phyloP scores from a whole-genome alignment of 2,329 filamentous ascomycete genomes.

The Pseudopithomyces maydicus region DNA sequence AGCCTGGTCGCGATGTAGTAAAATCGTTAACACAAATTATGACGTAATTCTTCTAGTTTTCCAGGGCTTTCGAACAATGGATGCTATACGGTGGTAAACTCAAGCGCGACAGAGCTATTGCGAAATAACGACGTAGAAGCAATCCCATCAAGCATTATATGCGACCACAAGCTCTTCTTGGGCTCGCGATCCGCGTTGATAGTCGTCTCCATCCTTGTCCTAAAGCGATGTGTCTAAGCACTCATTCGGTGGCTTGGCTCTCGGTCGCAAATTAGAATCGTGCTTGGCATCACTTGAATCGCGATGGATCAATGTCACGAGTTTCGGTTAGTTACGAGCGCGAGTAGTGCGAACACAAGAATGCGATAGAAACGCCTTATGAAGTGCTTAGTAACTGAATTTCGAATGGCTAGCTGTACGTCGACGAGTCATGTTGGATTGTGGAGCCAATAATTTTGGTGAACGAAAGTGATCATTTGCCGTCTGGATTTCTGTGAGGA shows the following conservation, averaged over 20 bases:
- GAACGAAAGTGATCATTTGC: no score
- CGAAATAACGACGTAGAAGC: no score
- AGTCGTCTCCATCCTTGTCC: background rate
- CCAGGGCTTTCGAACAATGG: background rate
- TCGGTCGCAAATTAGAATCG: background rate
- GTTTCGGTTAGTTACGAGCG: background rate
- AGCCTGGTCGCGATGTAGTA: background rate
- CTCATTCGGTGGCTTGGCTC: background rate
- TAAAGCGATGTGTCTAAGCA: background rate
- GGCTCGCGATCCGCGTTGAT: constrained; percentile 1
- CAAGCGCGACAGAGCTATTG: no score
- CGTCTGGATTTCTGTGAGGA: no score
- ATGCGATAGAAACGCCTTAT: background rate
- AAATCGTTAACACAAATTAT: background rate
- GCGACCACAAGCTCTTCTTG: background rate
- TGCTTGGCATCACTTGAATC: background rate
- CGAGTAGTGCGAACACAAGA: background rate
- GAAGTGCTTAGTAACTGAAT: no score
- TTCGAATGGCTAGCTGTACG: no score
- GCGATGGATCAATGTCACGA: background rate
- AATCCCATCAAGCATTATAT: background rate
- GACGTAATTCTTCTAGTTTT: background rate
- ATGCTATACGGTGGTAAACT: no score
- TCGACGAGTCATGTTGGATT: background rate
- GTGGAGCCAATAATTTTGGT: no score